phyloP scores from a whole-genome alignment of 2,329 filamentous ascomycete genomes.

The Apiospora aurea region DNA sequence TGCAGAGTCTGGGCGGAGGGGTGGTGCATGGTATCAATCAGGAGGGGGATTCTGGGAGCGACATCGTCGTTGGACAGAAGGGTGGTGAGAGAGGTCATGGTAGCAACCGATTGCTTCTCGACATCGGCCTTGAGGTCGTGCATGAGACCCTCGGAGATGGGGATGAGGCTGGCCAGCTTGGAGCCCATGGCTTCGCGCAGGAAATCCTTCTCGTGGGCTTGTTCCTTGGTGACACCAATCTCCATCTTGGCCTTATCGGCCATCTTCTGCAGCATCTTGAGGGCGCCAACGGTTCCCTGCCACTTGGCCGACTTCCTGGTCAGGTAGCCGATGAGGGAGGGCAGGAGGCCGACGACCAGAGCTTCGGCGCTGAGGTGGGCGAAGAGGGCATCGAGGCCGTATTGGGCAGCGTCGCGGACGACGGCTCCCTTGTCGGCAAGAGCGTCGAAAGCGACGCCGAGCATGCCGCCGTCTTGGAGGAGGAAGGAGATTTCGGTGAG shows the following conservation, averaged over 20 bases:
- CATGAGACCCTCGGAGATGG: constrained; percentile 91
- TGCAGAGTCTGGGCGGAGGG: constrained; percentile 87
- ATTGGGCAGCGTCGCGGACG: constrained; percentile 90
- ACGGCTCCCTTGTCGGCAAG: constrained; percentile 89
- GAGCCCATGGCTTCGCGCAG: constrained; percentile 90
- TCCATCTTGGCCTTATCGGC: constrained; percentile 92
- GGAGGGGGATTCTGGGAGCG: constrained; percentile 85
- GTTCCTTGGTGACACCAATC: constrained; percentile 78
- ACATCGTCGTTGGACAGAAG: constrained; percentile 98
- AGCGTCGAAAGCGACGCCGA: constrained; percentile 79
- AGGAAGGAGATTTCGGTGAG: constrained; percentile 83
- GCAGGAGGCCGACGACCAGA: constrained; percentile 82
- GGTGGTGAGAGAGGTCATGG: constrained; percentile 89
- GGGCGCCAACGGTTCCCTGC: constrained; percentile 92
- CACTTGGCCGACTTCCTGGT: constrained; percentile 89
- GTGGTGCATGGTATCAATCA: constrained; percentile 95
- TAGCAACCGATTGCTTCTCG: constrained; percentile 86
- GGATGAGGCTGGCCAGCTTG: constrained; percentile 85
- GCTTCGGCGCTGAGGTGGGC: constrained; percentile 80
- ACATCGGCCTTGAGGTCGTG: constrained; percentile 93
- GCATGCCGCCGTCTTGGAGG: constrained; percentile 77
- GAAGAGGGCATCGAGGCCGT: constrained; percentile 91
- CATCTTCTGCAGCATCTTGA: constrained; percentile 87
- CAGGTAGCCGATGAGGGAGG: constrained; percentile 77
- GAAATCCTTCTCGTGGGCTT: constrained; percentile 86